Percentiles rank a stretch among this genome's conserved stretches.
phyloP scores from a whole-genome alignment of 306 rosid genomes.

The Malus asiatica region DNA sequence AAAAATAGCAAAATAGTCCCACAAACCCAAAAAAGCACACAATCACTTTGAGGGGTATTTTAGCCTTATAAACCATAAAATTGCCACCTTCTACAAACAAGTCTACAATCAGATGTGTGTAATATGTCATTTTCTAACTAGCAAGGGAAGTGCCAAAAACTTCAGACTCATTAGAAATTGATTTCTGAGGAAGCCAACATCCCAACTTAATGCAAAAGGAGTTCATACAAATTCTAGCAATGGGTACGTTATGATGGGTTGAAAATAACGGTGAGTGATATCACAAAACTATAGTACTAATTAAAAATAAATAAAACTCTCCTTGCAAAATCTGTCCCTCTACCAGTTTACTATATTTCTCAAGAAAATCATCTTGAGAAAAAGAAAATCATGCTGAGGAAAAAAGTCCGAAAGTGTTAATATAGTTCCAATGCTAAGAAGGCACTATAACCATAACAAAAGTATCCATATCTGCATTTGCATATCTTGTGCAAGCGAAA shows the following conservation, averaged over 20 bases:
- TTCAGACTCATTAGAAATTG: neutral
- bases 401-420: neutral
- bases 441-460: neutral
- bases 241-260: neutral
- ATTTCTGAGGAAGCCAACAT: neutral
- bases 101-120: neutral
- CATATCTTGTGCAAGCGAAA: neutral
- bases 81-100: neutral
- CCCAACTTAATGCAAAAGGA: neutral
- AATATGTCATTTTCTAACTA: neutral
- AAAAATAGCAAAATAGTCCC: no score
- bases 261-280: neutral
- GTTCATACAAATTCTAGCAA: neutral
- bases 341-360: neutral
- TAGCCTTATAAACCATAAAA: neutral
- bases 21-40: neutral
- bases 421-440: neutral
- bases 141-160: neutral
- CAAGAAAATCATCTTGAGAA: neutral
- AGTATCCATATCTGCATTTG: neutral
- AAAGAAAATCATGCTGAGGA: neutral
- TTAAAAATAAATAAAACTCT: neutral
- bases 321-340: neutral
- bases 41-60: neutral
- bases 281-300: neutral